Evolutionary conservation across 306 rosid species (phyloP), one percentile per base, ranked within the genome.

Genomic region (Sicyos baderoa): DNA sequence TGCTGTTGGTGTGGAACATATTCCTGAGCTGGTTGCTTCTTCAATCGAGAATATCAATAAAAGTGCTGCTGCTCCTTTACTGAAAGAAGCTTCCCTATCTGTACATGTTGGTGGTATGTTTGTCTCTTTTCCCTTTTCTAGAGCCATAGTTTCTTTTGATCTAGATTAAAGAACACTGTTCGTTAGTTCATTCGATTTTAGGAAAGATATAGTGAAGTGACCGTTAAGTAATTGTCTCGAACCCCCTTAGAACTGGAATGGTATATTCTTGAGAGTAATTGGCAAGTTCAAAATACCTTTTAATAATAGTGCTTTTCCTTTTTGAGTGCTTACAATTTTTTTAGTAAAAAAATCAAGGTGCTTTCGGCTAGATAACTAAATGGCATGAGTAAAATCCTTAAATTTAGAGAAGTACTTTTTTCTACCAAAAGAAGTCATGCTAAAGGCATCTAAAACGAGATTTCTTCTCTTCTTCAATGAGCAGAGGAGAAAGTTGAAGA

Each of bases 1-100:
- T 23, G 82, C 86, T 29, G 82, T 90, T 64, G 97, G 99, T 0
- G 95, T 94, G 70, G 99, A 94, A 47, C 97, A 94, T 74, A 94
- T 94, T 85, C 91, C 97, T 40, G 97, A 94, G 75, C 77, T 94
- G 85, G 89, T 76, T 51, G 84, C 89, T 76, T 90, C 81, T 63
- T 90, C 99, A 53, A 79, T 79, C 25, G 53, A 76, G 76, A 94
- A 90, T 78, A 88, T 94, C 58, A 68, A 84, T 44, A 88, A 86
- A 73, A 86, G 95, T 82, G 89, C 89, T 3, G 95, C 91, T 3
- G 91, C 92, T 66, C 73, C 86, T 27, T 73, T 78, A 2, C 72
- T 90, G 84, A 86, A 84, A 75, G 89, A 90, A 19, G 97, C 95
- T 13, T 86, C 97, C 59, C 96, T 94, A 68, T 81, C 88, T 1